Percentiles rank a stretch among this genome's conserved stretches.
phyloP scores from a whole-genome alignment of 257 asterid genomes.

The Solanum ossicruentum region DNA sequence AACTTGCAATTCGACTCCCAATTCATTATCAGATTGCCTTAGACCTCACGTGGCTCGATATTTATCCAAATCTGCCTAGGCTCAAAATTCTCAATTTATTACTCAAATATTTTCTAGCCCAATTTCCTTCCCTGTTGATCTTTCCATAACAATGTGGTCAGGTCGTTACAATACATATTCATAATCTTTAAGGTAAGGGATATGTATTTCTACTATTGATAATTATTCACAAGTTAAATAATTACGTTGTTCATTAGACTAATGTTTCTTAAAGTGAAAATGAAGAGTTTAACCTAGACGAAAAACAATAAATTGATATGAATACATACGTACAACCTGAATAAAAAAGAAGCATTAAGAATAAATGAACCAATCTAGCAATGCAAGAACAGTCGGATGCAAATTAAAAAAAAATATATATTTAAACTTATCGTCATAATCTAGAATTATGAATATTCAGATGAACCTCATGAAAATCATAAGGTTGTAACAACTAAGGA shows the following conservation, averaged over 20 bases:
- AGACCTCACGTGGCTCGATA: too few relatives aligned
- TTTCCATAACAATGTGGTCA: too few relatives aligned
- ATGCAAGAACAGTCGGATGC: not conserved
- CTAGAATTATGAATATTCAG: too few relatives aligned
- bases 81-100: too few relatives aligned
- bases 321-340: not conserved
- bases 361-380: not conserved
- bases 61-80: too few relatives aligned
- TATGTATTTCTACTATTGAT: not conserved
- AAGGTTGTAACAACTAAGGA: not conserved
- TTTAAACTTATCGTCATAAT: too few relatives aligned
- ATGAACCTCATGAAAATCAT: too few relatives aligned
- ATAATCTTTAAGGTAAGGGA: not conserved
- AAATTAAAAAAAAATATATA: too few relatives aligned
- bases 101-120: too few relatives aligned
- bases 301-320: not conserved
- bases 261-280: not conserved
- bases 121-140: too few relatives aligned
- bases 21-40: too few relatives aligned
- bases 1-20: too few relatives aligned
- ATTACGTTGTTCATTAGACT: not conserved
- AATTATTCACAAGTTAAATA: not conserved
- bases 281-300: not conserved
- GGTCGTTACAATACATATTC: not conserved
- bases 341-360: not conserved